Evolutionary conservation across 371 early-diverging fungal genomes (phyloP).

Genomic region (Rhizopus sp.): DNA sequence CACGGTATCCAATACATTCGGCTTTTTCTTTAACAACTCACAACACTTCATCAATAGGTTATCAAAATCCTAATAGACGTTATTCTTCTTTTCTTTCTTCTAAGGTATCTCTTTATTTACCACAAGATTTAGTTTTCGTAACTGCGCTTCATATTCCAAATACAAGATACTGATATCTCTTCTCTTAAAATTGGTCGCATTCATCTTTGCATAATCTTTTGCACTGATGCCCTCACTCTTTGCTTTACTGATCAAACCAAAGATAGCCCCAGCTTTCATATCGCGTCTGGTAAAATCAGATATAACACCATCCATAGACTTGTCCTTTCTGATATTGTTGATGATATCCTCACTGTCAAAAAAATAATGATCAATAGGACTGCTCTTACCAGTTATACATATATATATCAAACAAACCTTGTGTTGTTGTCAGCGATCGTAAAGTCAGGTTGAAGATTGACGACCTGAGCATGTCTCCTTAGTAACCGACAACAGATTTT

Average conservation of each 20-base stretch:
- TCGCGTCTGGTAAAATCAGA: not conserved
- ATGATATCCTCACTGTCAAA: constrained; percentile 29
- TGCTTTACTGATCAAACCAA: constrained; percentile 30
- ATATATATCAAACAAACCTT: constrained; percentile 20
- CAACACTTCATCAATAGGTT: constrained; percentile 48
- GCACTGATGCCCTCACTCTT: constrained; percentile 29
- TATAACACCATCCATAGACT: not conserved
- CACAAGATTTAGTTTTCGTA: constrained; percentile 34
- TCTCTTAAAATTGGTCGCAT: constrained; percentile 5
- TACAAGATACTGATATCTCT: constrained; percentile 26
- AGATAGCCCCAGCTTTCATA: constrained; percentile 20
- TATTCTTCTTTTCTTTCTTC: not conserved
- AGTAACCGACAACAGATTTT: constrained; percentile 53
- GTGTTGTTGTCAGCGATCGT: constrained; percentile 47
- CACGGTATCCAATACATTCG: constrained; percentile 21
- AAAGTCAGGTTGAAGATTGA: constrained; percentile 42
- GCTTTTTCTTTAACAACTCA: constrained; percentile 31
- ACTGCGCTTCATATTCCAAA: constrained; percentile 42
- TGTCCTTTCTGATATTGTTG: constrained; percentile 13
- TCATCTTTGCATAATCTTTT: constrained; percentile 10
- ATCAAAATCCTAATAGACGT: constrained; percentile 60
- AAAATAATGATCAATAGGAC: not conserved
- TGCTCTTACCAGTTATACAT: not conserved
- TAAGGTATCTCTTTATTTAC: constrained; percentile 23
- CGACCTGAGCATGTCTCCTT: constrained; percentile 22